Conservation (phyloP, 2,329 filamentous ascomycete species). For the Fusarium heterosporum region DNA sequence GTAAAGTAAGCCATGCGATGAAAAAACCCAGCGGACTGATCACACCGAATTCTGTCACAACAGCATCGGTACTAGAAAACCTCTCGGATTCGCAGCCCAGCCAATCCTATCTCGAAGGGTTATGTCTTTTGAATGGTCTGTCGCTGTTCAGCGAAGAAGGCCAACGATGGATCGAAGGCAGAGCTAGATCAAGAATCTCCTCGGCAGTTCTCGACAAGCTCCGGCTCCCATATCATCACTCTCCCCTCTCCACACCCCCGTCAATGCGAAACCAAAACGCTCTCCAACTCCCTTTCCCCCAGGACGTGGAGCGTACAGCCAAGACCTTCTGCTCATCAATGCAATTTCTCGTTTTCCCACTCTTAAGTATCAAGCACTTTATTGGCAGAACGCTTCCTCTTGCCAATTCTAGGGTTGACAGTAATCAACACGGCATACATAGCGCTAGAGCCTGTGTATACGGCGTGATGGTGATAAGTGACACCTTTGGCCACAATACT, state of each 20-base stretch:
- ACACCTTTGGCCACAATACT: background rate
- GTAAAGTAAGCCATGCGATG: too few relatives aligned
- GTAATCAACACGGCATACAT: accelerated
- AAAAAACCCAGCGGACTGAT: too few relatives aligned
- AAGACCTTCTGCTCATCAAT: background rate
- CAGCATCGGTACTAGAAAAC: accelerated
- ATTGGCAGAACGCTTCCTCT: background rate
- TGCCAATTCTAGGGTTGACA: accelerated
- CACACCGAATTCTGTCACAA: too few relatives aligned
- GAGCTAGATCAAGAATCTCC: background rate
- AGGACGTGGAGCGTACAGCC: background rate
- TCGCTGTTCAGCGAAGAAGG: background rate
- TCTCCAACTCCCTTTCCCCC: background rate
- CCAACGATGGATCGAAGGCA: background rate
- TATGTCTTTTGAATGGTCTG: background rate
- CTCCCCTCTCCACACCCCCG: accelerated
- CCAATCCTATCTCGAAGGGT: background rate
- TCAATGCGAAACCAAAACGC: accelerated
- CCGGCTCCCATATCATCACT: background rate
- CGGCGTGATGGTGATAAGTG: background rate
- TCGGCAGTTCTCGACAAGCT: background rate
- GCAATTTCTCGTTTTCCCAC: background rate
- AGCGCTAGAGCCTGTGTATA: background rate
- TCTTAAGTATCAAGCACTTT: accelerated
- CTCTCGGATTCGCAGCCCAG: accelerated